phyloP scores from a whole-genome alignment of 1,284 basidiomycete genomes.

The Boletellus sp. region DNA sequence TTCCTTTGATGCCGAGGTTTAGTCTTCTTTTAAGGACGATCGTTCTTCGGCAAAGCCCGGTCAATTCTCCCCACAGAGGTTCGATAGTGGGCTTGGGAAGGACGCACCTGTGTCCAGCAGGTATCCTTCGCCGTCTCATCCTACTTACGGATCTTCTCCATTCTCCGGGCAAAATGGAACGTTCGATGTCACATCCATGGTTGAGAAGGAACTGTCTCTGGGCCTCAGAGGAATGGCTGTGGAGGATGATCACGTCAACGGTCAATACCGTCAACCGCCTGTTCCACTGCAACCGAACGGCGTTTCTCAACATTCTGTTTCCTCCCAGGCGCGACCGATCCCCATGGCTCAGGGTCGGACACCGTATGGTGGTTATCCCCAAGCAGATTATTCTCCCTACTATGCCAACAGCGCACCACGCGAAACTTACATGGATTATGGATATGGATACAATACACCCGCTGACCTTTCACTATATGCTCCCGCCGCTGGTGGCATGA shows the following conservation, averaged over 20 bases:
- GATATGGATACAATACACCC: constrained; percentile 50
- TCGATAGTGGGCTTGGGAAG: constrained; percentile 44
- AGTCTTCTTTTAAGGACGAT: constrained; percentile 43
- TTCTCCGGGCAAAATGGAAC: constrained; percentile 34
- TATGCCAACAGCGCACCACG: constrained; percentile 46
- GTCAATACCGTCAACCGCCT: constrained; percentile 32
- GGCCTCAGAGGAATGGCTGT: constrained; percentile 64
- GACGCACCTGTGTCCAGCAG: constrained; percentile 38
- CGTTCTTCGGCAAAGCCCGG: constrained; percentile 44
- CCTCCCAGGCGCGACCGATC: constrained; percentile 38
- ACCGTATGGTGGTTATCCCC: constrained; percentile 50
- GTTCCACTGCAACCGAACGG: constrained; percentile 23
- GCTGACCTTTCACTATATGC: constrained; percentile 50
- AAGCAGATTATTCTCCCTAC: constrained; percentile 54
- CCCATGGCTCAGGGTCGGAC: constrained; percentile 44
- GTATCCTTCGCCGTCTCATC: constrained; percentile 45
- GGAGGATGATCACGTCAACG: constrained; percentile 52
- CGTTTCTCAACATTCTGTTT: constrained; percentile 21
- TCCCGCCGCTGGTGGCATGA: constrained; percentile 41
- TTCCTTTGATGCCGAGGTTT: constrained; percentile 14
- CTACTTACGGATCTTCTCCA: constrained; percentile 36
- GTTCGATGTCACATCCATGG: constrained; percentile 46
- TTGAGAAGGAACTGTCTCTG: constrained; percentile 52
- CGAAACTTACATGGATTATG: constrained; percentile 49
- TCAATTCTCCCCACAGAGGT: constrained; percentile 53